Evolutionary conservation across 345 rosid species (phyloP).

Genomic region (Camelina neglecta): DNA sequence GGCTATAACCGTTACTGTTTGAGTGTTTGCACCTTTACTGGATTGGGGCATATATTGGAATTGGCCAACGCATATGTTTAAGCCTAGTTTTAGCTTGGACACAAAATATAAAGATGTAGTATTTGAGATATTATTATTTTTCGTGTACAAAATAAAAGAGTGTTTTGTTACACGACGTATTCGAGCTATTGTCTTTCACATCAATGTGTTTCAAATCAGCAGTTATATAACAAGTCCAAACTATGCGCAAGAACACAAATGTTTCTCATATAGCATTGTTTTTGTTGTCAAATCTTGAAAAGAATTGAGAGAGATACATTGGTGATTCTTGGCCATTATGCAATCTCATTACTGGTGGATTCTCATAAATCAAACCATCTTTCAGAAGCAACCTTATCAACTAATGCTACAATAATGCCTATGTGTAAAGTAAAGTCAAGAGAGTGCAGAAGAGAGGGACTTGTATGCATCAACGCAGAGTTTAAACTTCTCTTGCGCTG

Average conservation of each 20-base stretch:
- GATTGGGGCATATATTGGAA: too few species aligned
- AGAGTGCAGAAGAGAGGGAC: slow-evolving; percentile 66
- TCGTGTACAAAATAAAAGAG: too few species aligned
- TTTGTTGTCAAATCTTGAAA: slow-evolving; percentile 11
- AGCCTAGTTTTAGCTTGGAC: too few species aligned
- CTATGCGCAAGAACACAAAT: not conserved
- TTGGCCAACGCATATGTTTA: too few species aligned
- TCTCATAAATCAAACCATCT: slow-evolving; percentile 1
- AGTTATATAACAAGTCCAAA: not conserved
- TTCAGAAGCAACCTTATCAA: slow-evolving; percentile 14
- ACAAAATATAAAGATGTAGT: too few species aligned
- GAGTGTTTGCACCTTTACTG: too few species aligned
- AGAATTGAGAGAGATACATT: not conserved
- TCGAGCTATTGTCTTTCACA: not conserved
- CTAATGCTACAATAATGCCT: slow-evolving; percentile 28
- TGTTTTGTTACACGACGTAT: not conserved
- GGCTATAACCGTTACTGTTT: too few species aligned
- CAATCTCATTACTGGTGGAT: not conserved
- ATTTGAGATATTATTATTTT: too few species aligned
- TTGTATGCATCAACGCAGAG: slow-evolving; percentile 77
- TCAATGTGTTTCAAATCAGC: not conserved
- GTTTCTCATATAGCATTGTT: not conserved
- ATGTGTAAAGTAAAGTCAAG: slow-evolving; percentile 36
- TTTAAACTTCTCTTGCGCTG: slow-evolving; percentile 90
- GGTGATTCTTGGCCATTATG: not conserved